Conservation (phyloP, 2,329 filamentous ascomycete genomes). For the Hypocrella siamensis region DNA sequence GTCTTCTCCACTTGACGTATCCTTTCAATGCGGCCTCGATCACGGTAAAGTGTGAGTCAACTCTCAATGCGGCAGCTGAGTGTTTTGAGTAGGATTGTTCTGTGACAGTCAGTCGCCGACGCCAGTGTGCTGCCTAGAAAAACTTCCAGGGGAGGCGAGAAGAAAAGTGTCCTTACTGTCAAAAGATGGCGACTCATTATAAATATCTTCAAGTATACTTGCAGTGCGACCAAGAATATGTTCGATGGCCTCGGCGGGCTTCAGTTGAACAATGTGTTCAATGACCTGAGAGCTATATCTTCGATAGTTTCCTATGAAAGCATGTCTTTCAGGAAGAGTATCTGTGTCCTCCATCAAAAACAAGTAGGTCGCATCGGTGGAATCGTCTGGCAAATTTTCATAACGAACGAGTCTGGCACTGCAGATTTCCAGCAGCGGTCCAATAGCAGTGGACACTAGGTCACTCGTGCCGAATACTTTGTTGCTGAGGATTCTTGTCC, state of each 20-base stretch:
- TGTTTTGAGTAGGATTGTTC: conserved; percentile 49
- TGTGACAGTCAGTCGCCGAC: conserved; percentile 9
- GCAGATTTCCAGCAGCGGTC: conserved; percentile 66
- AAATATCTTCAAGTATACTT: conserved; percentile 56
- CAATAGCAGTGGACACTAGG: conserved; percentile 48
- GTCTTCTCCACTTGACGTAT: conserved; percentile 59
- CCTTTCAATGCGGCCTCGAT: conserved; percentile 82
- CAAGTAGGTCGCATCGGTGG: conserved; percentile 60
- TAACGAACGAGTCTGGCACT: conserved; percentile 75
- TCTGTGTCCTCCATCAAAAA: conserved; percentile 91
- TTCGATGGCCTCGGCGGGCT: conserved; percentile 69
- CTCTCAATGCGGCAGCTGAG: conserved; percentile 56
- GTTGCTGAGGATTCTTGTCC: conserved; percentile 68
- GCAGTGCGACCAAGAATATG: conserved; percentile 77
- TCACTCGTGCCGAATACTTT: conserved; percentile 50
- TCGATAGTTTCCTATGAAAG: conserved; percentile 89
- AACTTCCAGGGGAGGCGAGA: too few relatives aligned
- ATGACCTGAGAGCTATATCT: conserved; percentile 80
- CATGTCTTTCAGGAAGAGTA: conserved; percentile 82
- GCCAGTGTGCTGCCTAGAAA: neutral
- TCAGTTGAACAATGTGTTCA: conserved; percentile 68
- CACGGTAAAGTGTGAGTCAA: conserved; percentile 81
- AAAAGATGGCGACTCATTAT: conserved; percentile 53
- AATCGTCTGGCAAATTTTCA: conserved; percentile 71
- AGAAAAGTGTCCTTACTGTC: conserved; percentile 30